Evolutionary conservation across 2,329 filamentous ascomycete species (phyloP), one percentile per base, ranked within the genome.

Genomic region (Fusarium brachygibbosum): DNA sequence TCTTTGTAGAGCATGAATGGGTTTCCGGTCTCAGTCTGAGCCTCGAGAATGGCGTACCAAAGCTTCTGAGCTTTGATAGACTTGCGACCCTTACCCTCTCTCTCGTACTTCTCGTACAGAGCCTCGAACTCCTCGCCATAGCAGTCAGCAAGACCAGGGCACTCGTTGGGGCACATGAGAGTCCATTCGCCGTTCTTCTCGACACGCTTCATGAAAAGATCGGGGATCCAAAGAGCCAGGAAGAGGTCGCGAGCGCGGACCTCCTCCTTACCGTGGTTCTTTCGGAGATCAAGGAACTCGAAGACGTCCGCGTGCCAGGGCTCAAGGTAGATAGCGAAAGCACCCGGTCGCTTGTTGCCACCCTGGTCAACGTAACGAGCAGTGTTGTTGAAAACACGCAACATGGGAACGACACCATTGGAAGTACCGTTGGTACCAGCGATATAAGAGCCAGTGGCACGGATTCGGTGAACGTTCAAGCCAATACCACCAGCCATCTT

Each of bases 1-100:
- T 99, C 96, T 87, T 99, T 99, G 90, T 99, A 99, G 64, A 98
- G 90, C 93, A 99, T 99, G 84, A 97, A 99, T 49, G 96, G 96
- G 83, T 97, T 98, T 75, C 96, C 96, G 45, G 96, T 99, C 89
- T 99, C 96, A 34, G 95, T 98, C 85, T 99, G 96, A 50, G 96
- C 93, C 84, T 99, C 96, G 48, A 99, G 88, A 71, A 99, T 97
- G 72, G 95, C 94, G 79, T 98, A 98, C 96, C 96, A 99, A 61
- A 99, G 91, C 88, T 99, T 99, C 87, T 99, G 96, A 25, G 96
- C 96, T 82, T 97, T 96, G 78, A 99, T 85, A 21, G 93, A 98
- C 84, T 92, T 91, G 71, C 94, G 93, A 70, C 96, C 95, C 76
- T 92, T 90, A 74, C 93, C 93, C 79, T 94, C 92, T 70, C 86